Evolutionary conservation across 2,329 filamentous ascomycete species (phyloP).

Genomic region (Fusarium zealandicum): DNA sequence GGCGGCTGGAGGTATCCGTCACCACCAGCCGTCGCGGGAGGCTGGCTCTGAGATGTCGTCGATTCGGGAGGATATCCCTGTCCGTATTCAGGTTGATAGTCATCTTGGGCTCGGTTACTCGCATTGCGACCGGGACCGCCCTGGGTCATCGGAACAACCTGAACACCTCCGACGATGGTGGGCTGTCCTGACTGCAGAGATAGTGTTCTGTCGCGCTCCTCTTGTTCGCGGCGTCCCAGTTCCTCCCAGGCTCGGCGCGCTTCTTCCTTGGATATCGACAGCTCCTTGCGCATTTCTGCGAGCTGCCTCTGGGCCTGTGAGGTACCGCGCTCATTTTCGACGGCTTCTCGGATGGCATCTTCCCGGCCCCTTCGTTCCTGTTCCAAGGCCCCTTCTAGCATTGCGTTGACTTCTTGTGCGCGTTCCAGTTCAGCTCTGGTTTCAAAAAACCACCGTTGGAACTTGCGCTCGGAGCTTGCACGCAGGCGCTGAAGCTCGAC

Average conservation of each 20-base stretch:
- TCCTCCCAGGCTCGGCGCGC: slow-evolving; percentile 97
- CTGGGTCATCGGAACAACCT: slow-evolving; percentile 91
- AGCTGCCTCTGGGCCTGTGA: slow-evolving; percentile 81
- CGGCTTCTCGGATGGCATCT: slow-evolving; percentile 70
- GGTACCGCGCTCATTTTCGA: slow-evolving; percentile 73
- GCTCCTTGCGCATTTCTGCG: slow-evolving; percentile 89
- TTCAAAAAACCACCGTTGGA: slow-evolving; percentile 98
- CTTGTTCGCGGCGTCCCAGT: slow-evolving; percentile 88
- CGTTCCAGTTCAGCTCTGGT: slow-evolving; percentile 88
- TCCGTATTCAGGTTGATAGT: slow-evolving; percentile 44
- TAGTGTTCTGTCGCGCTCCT: slow-evolving; percentile 85
- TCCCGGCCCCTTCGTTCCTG: slow-evolving; percentile 74
- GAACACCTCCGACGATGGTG: slow-evolving; percentile 89
- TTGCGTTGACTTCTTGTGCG: slow-evolving; percentile 79
- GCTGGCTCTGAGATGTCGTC: slow-evolving; percentile 51
- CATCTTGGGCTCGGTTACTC: slow-evolving; percentile 50
- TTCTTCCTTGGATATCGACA: slow-evolving; percentile 95
- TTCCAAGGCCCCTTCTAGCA: slow-evolving; percentile 78
- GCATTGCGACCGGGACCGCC: slow-evolving; percentile 65
- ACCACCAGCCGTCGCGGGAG: slow-evolving; percentile 42
- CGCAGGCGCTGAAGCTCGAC: slow-evolving; percentile 93
- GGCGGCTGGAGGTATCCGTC: slow-evolving; percentile 39
- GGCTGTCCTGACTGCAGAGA: slow-evolving; percentile 88
- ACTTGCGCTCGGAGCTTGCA: slow-evolving; percentile 95
- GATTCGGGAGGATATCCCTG: slow-evolving; percentile 48